Conservation (phyloP, 768 basidiomycete genomes). For the Favolaschia claudopus region DNA sequence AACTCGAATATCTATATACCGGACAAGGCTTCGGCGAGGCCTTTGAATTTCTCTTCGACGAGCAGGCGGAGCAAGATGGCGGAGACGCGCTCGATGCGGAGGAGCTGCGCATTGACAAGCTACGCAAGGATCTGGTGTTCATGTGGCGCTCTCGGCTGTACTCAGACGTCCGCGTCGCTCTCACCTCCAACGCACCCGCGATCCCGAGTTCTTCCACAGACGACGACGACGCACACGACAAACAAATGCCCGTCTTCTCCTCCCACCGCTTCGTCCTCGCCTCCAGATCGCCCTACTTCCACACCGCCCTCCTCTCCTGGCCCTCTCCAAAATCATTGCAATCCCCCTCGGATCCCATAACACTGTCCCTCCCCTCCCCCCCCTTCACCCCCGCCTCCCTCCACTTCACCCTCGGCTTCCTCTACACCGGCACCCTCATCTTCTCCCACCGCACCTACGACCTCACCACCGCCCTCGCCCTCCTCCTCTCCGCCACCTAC, state of each 20-base stretch:
- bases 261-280: constrained; percentile 94
- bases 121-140: constrained; percentile 92
- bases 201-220: constrained; percentile 50
- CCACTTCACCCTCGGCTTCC: constrained; percentile 92
- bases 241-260: constrained; percentile 73
- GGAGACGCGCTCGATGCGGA: constrained; percentile 52
- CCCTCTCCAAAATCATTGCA: constrained; percentile 36
- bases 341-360: constrained; percentile 53
- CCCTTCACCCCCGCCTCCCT: constrained; percentile 95
- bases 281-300: constrained; percentile 90
- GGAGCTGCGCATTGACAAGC: constrained; percentile 76
- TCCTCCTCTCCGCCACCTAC: constrained; percentile 84
- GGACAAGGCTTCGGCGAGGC: constrained; percentile 88
- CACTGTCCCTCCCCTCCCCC: constrained; percentile 82
- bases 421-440: constrained; percentile 93
- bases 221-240: constrained; percentile 62
- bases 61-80: too few species aligned
- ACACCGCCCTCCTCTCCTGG: constrained; percentile 79
- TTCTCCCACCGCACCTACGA: constrained; percentile 95
- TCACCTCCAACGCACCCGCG: constrained; percentile 74
- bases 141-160: constrained; percentile 97
- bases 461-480: constrained; percentile 89
- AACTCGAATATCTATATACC: constrained; percentile 95
- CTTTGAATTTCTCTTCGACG: constrained; percentile 88
- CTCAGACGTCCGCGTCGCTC: constrained; percentile 86